phyloP scores from a whole-genome alignment of 1,139 yeast species.

The Saccharomyces uvarum region DNA sequence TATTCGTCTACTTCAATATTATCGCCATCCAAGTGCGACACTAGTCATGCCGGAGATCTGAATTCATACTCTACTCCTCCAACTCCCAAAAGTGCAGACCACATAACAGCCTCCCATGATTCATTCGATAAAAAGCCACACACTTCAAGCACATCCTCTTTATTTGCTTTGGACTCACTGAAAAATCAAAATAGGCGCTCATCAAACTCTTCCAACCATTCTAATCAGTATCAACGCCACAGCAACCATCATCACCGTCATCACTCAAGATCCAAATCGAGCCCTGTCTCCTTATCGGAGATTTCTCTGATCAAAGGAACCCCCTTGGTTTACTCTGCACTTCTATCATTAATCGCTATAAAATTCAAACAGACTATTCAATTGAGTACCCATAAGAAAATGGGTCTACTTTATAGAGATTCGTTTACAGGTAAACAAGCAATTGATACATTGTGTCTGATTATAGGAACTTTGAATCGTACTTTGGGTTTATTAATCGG shows the following conservation, averaged over 20 bases:
- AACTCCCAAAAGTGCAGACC: constrained; percentile 29
- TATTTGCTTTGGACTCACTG: constrained; percentile 27
- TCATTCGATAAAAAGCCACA: constrained; percentile 12
- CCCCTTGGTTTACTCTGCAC: constrained; percentile 65
- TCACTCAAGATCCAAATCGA: background rate
- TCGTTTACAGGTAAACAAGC: constrained; percentile 94
- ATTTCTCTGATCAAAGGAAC: constrained; percentile 16
- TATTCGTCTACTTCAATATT: background rate
- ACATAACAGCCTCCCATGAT: constrained; percentile 25
- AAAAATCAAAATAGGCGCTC: constrained; percentile 20
- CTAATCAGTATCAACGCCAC: constrained; percentile 2
- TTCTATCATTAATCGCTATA: constrained; percentile 76
- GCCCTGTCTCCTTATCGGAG: constrained; percentile 1
- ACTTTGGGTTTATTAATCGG: constrained; percentile 84
- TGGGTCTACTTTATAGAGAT: constrained; percentile 90
- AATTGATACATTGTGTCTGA: constrained; percentile 76
- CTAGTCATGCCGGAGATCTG: background rate
- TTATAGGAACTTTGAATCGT: constrained; percentile 84
- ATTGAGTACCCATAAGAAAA: constrained; percentile 75
- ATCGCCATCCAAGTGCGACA: background rate
- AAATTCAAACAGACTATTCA: constrained; percentile 65
- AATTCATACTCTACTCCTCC: constrained; percentile 3
- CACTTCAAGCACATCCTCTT: constrained; percentile 17
- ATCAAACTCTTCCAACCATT: background rate
- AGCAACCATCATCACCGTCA: constrained; percentile 7